Evolutionary conservation across 768 basidiomycete species (phyloP), one percentile per base, ranked within the genome.

Genomic region (Suillus variegatus): DNA sequence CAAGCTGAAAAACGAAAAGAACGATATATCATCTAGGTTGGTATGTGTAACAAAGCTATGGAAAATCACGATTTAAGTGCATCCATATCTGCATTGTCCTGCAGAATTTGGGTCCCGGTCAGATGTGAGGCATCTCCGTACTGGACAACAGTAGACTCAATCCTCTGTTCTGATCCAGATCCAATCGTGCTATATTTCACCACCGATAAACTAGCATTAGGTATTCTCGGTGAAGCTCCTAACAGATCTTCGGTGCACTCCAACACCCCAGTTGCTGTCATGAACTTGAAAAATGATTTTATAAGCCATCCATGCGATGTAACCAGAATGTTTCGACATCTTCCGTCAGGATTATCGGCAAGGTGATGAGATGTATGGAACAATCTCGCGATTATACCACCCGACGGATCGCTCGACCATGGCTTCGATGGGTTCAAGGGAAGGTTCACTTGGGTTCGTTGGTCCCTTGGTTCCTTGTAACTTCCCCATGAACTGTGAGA

Each of bases 251-350:
- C 71, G 35, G 73, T 80, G 62, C 78, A 79, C 58, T 64, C 68
- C 58, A 84, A 68, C 67, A 78, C 73, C 43, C 81, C 72, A 47
- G 79, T 81, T n/a, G 77, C 75, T n/a, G 84, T 68, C 70, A 92
- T 71, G 46, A 72, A 76, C 28, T 78, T 77, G 64, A 89, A 77
- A 62, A 93, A 78, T 35, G 80, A 77, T 22, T 76, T 76, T 65
- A 93, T 91, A 70, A 85, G 81, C 0, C 85, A 90, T 3, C 90
- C 90, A 65, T 94, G 92, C 52, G 86, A 85, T 64, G 86, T 85
- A 12, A 88, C 82, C 38, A 94, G 80, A 52, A 91, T 79, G 67
- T 75, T 68, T 1, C 63, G 67, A 35, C 32, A 35, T n/a, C 32
- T 35, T 55, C 35, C 54, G 25, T 70, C 65, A n/a, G 63, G 64